Conservation (phyloP, 192 early-diverging fungal genomes). For the Coemansia pectinata region DNA sequence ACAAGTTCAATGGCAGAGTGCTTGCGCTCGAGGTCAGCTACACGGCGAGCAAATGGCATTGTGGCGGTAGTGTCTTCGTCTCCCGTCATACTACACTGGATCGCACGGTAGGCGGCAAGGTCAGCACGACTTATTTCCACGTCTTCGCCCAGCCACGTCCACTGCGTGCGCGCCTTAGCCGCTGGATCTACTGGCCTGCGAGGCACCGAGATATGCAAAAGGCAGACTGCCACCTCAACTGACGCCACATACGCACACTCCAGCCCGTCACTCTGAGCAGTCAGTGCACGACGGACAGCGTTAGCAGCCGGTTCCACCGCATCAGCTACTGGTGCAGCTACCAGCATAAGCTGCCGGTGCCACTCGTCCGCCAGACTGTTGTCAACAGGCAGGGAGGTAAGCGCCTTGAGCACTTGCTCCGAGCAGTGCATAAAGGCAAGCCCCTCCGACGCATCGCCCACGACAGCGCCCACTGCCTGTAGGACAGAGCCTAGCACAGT, state of each 20-base stretch:
- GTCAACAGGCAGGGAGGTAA: not conserved
- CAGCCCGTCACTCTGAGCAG: not conserved
- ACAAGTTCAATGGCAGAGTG: conserved; percentile 45
- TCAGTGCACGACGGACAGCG: conserved; percentile 12
- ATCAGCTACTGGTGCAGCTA: not conserved
- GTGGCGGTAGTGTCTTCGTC: conserved; percentile 34
- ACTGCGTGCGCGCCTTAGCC: conserved; percentile 64
- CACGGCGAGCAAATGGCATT: not conserved
- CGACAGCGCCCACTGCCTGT: not conserved
- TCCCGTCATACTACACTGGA: conserved; percentile 68
- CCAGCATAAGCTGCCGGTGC: conserved; percentile 11
- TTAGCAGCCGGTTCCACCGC: conserved; percentile 10
- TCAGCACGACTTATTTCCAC: conserved; percentile 54
- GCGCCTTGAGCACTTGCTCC: not conserved
- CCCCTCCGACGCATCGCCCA: not conserved
- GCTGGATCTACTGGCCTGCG: conserved; percentile 84
- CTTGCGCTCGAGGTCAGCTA: conserved; percentile 22
- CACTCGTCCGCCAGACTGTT: not conserved
- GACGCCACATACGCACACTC: conserved; percentile 3
- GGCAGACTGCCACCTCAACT: conserved; percentile 55
- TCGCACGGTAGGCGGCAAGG: conserved; percentile 58
- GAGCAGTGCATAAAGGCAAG: not conserved
- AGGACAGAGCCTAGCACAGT: not conserved
- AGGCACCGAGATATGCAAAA: conserved; percentile 76
- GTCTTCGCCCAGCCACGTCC: conserved; percentile 64